These are phyloP conservation scores for Neospora caninum DNA, from an alignment of 169 alveolate species.

Conservation along the genomic window DNA sequence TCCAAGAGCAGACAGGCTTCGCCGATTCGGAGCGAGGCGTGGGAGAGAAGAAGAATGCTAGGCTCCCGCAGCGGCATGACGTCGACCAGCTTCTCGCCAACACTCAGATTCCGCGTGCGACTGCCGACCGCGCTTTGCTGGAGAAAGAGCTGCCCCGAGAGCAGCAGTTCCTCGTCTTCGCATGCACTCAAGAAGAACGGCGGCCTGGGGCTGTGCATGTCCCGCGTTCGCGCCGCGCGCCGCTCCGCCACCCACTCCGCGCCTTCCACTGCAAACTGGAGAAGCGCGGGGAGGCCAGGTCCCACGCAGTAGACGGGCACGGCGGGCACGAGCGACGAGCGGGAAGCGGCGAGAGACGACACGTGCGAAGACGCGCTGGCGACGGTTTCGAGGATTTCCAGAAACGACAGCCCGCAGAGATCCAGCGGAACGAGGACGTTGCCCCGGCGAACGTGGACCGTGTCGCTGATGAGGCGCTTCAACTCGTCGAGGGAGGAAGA, in stretches of 20 bases:
- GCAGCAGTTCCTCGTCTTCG: conserved; percentile 43
- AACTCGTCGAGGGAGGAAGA: conserved; percentile 38
- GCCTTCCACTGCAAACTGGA: conserved; percentile 55
- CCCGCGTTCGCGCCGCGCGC: conserved; percentile 43
- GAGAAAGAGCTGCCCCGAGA: background rate
- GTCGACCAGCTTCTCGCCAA: conserved; percentile 49
- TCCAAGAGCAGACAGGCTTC: conserved; percentile 46
- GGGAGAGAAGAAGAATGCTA: conserved; percentile 31
- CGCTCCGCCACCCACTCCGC: conserved; percentile 56
- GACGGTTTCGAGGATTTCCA: conserved; percentile 4
- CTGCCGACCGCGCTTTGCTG: conserved; percentile 10
- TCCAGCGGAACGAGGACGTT: conserved; percentile 51
- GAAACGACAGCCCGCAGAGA: conserved; percentile 53
- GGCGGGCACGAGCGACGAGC: background rate
- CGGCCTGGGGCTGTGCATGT: conserved; percentile 6
- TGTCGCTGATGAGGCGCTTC: conserved; percentile 2
- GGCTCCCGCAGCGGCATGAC: conserved; percentile 59
- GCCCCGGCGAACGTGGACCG: conserved; percentile 35
- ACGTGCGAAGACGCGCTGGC: conserved; percentile 15
- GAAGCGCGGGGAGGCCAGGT: conserved; percentile 47
- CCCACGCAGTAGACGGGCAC: conserved; percentile 55
- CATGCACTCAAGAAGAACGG: conserved; percentile 30
- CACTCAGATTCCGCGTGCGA: background rate
- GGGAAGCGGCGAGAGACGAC: background rate
- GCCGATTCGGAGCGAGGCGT: conserved; percentile 56